Base-by-base conservation (phyloP, 2,329 filamentous ascomycete genomes). In the Graphilbum sp. region DNA sequence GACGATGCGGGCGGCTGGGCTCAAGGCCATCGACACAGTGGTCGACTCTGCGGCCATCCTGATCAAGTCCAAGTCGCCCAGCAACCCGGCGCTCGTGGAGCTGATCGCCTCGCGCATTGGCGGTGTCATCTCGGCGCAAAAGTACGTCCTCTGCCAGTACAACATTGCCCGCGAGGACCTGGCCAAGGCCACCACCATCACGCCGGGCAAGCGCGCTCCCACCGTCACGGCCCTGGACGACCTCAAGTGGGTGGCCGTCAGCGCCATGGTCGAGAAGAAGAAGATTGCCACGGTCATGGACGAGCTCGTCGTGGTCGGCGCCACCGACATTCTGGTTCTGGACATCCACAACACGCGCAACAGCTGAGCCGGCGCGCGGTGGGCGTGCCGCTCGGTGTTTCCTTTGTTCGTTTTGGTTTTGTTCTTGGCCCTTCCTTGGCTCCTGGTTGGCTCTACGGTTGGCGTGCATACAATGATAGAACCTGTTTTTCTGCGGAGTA, bases 141-240 rank as follows among this genome's bases (percentile, higher is more conserved):
- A 76, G 58, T 96, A 82, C 54, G 85, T 96, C 21, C 73, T 96
- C 23, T 96, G 90, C 65, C 86, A 92, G 54, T 98, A 96, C 69
- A 98, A 98, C 61, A 74, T 96, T 42, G 71, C 82, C 48, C 75
- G 87, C 43, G 55, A 60, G 35, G 70, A 72, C 38, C 72, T 98
- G 40, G 52, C 66, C 8, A 62, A 65, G 24, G 87, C 82, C 9
- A 73, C 69, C 34, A 70, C 70, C 48, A 82, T 96, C 54, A 95
- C 90, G 0, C 90, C 90, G 0, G 90, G 90, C 44, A 94, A 90
- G 64, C 80, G 90, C 36, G 87, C 90, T 2, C 84, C 90, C 3
- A 96, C 88, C 2, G 70, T 96, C 48, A 95, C 82, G n/a, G 66
- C 80, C 15, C 67, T 98, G 3, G 88, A 95, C 48, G 81, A 84